Evolutionary conservation across 2,329 filamentous ascomycete species (phyloP), one percentile per base, ranked within the genome.

Genomic region (Hirsutella thompsonii): DNA sequence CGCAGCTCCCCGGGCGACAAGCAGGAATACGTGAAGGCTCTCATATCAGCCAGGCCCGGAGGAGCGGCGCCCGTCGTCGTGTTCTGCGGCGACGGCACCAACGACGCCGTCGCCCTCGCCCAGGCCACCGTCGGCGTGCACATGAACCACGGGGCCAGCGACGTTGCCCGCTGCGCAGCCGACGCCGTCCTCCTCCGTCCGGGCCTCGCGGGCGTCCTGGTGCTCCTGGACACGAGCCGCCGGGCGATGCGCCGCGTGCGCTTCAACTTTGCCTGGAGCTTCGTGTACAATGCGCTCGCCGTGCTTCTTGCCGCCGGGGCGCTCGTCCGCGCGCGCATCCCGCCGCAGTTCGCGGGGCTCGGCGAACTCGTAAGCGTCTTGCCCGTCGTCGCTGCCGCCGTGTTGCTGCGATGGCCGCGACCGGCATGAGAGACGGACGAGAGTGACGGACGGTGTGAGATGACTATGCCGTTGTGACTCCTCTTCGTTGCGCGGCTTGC

Each of bases 71-170:
- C 60, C 0, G 57, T 70, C 1, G 71, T 85, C 16, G 57, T 88
- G 5, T 89, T 90, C 57, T 72, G 74, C 39, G 84, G 84, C 28
- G 84, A 90, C 49, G 85, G 85, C 2, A 87, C 81, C 13, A 90
- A 90, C 55, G 84, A 90, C 52, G 81, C 84, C 0, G 68, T 76
- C 3, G 84, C 84, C 0, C 67, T 90, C 2, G 76, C 81, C 0
- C 74, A 79, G 52, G 81, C 85, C 1, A 72, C 72, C 5, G 70
- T 90, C 21, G 85, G 85, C 21, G 66, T 88, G 0, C 80, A 85
- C 47, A 74, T 90, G 54, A 72, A 72, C 44, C 57, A 60, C 35
- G 32, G 32, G 14, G 32, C 14, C 32, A 76, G 70, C 1, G 82
- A 87, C 42, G 67, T 88, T 1, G 79, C 84, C 0, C 65, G 19